Conservation (phyloP, 805 yeast species). For the Metschnikowia santaceciliae region DNA sequence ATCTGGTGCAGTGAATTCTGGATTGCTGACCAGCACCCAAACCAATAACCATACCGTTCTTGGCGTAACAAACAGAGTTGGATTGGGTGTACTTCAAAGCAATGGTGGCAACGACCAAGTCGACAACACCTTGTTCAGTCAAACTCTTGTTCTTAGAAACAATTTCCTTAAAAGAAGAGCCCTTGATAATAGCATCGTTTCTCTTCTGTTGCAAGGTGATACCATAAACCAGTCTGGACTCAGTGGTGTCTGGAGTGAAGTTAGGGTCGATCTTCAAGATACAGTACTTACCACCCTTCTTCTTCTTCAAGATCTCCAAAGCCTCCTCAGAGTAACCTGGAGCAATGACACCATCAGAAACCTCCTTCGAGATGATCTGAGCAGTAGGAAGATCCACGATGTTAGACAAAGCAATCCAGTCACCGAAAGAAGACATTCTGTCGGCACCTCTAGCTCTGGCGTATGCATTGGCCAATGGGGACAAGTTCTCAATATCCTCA, state of each 20-base stretch:
- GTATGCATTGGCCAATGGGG: conserved; percentile 96
- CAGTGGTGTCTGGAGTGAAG: conserved; percentile 74
- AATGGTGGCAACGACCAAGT: conserved; percentile 94
- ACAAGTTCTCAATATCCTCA: conserved; percentile 86
- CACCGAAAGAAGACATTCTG: conserved; percentile 99
- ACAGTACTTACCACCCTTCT: conserved; percentile 97
- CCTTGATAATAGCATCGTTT: conserved; percentile 93
- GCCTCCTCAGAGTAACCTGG: conserved; percentile 96
- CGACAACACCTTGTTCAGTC: conserved; percentile 89
- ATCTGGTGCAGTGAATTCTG: conserved; percentile 97
- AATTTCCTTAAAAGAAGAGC: conserved; percentile 85
- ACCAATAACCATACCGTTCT: conserved; percentile 98
- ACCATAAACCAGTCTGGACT: conserved; percentile 95
- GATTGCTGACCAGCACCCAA: conserved; percentile 99
- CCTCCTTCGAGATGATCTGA: conserved; percentile 94
- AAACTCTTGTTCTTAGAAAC: conserved; percentile 82
- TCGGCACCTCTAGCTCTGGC: conserved; percentile 99
- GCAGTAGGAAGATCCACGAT: conserved; percentile 96
- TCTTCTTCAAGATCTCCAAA: conserved; percentile 77
- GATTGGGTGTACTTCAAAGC: conserved; percentile 97
- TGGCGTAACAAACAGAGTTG: conserved; percentile 97
- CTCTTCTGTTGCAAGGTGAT: conserved; percentile 93
- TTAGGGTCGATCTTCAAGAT: conserved; percentile 94
- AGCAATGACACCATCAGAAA: conserved; percentile 97
- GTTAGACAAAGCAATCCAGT: conserved; percentile 95